Conservation (phyloP, 1,284 basidiomycete genomes). For the Coniferiporia sulphurascens region DNA sequence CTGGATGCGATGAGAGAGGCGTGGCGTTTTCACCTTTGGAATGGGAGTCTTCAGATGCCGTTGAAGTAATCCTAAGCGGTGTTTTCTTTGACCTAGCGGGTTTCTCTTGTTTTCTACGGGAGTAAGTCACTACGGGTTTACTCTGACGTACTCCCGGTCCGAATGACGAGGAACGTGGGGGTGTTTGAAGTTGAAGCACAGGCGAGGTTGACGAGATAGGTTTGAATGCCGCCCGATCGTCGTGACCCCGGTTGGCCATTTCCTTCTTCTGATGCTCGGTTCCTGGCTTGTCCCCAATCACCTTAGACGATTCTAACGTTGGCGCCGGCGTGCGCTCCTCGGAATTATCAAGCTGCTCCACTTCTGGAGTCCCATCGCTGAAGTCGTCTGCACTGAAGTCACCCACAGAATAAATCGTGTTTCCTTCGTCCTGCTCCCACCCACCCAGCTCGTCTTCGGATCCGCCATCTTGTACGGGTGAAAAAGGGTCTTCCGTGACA, state of each 20-base stretch:
- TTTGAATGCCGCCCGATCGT: not conserved
- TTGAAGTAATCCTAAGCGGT: conserved; percentile 1
- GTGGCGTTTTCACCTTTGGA: not conserved
- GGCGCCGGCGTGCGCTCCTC: conserved; percentile 7
- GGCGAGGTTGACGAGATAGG: not conserved
- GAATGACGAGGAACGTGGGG: conserved; percentile 26
- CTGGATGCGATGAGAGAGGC: not conserved
- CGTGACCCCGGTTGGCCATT: not conserved
- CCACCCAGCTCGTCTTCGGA: conserved; percentile 42
- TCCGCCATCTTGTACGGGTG: conserved; percentile 9
- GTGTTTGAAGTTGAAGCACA: conserved; percentile 24
- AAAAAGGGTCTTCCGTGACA: conserved; percentile 1
- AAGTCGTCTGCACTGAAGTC: conserved; percentile 13
- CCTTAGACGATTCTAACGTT: not conserved
- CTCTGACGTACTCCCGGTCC: conserved; percentile 19
- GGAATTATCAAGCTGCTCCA: conserved; percentile 20
- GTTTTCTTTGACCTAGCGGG: not conserved
- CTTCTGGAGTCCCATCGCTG: not conserved
- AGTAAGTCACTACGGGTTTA: not conserved
- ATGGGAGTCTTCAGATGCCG: conserved; percentile 2
- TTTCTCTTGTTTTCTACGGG: conserved; percentile 10
- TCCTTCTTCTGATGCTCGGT: not conserved
- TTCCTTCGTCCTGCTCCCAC: conserved; percentile 38
- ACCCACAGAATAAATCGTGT: conserved; percentile 25
- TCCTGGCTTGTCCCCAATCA: not conserved